Percentiles rank a stretch among this genome's conserved stretches.
These are phyloP conservation scores for Cucumis hystrix DNA, from an alignment of 306 rosid genomes.

Conservation along the genomic window DNA sequence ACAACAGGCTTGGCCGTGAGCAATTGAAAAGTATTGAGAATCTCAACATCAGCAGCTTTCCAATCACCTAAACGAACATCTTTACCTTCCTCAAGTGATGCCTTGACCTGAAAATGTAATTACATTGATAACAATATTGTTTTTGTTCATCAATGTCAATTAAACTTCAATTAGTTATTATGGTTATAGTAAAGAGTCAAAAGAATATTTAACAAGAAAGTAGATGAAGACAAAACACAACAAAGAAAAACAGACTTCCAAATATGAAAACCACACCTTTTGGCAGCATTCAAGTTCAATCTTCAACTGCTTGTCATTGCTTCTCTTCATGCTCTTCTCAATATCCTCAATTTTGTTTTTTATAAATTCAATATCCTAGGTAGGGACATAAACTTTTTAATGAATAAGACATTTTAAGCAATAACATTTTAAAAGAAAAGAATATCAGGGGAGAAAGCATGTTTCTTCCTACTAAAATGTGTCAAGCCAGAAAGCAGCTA, in stretches of 20 bases:
- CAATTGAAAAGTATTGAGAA: constrained; percentile 83
- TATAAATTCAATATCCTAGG: constrained; percentile 79
- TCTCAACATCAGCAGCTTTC: constrained; percentile 90
- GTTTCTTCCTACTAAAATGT: not conserved
- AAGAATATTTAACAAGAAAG: not conserved
- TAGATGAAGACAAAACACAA: not conserved
- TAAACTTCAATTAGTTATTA: not conserved
- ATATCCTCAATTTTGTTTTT: constrained; percentile 72
- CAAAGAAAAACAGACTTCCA: not conserved
- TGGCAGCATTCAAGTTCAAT: constrained; percentile 74
- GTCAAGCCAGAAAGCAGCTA: not conserved
- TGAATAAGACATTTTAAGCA: not conserved
- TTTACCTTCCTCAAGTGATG: constrained; percentile 64
- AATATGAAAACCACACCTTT: constrained; percentile 36
- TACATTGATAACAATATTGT: not conserved
- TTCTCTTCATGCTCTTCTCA: constrained; percentile 98
- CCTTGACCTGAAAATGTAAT: constrained; percentile 55
- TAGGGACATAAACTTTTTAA: not conserved
- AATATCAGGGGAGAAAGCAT: not conserved
- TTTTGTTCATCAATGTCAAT: not conserved
- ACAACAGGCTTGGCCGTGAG: constrained; percentile 96
- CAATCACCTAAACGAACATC: constrained; percentile 94
- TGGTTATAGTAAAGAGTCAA: not conserved
- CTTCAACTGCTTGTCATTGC: constrained; percentile 95
- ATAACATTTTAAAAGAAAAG: not conserved